Conservation (phyloP, 2,329 filamentous ascomycete species). For the Ophiostoma tasmaniense region DNA sequence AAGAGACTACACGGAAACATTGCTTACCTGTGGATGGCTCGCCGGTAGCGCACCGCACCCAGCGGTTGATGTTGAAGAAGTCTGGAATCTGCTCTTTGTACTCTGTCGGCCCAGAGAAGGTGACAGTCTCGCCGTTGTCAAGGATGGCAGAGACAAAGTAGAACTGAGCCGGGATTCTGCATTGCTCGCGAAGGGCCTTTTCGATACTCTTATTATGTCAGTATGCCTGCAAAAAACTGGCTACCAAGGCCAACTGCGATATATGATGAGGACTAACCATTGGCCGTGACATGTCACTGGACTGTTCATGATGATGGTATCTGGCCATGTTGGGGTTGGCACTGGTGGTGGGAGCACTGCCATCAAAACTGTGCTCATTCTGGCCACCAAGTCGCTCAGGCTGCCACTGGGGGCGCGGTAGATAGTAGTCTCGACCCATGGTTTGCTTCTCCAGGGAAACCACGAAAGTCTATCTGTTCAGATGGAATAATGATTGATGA, state of each 20-base stretch:
- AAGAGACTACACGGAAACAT: neutral
- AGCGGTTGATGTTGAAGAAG: constrained; percentile 41
- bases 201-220: constrained; percentile 31
- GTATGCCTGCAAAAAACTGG: neutral
- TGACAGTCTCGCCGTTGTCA: constrained; percentile 39
- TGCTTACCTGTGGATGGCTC: constrained; percentile 31
- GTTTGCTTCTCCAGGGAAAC: constrained; percentile 1
- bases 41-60: constrained; percentile 27
- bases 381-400: constrained; percentile 17
- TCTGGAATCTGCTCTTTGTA: constrained; percentile 33
- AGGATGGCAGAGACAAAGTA: constrained; percentile 46
- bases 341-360: constrained; percentile 9
- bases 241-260: neutral
- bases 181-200: constrained; percentile 43
- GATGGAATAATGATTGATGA: neutral
- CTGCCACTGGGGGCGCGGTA: constrained; percentile 22
- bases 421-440: constrained; percentile 21
- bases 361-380: constrained; percentile 16
- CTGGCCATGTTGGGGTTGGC: constrained; percentile 3
- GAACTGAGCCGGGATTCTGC: constrained; percentile 41
- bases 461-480: constrained; percentile 1
- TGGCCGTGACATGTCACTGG: constrained; percentile 22
- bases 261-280: constrained; percentile 19
- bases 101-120: constrained; percentile 37
- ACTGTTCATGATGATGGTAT: constrained; percentile 19